Base-by-base conservation (phyloP, 176 grass and related monocot genomes). In the Themeda triandra region DNA sequence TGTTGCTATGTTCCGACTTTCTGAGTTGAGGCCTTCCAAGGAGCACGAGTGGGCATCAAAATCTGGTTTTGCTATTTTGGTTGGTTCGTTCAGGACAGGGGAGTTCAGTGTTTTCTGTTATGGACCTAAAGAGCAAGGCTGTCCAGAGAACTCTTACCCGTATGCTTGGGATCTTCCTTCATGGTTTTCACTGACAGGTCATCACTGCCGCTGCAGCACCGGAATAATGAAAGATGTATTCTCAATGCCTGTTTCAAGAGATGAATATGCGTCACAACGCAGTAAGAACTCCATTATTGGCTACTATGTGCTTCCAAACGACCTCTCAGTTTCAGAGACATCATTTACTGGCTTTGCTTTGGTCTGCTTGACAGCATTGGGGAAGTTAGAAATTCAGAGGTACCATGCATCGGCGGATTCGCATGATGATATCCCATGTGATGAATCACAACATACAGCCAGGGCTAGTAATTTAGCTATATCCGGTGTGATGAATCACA, bases 361-460 rank as follows among this genome's bases (percentile, higher is more conserved):
- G 78, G 88, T 98, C 41, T 88, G 87, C 21, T 64, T 98, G 66
- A 92, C 73, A 71, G 83, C 84, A 58, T 72, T 36, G 24, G 91
- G 96, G 64, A 98, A 77, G 65, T 85, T 98, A 86, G 91, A 95
- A 76, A 86, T 98, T 86, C 93, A 92, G 87, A 86, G 45, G 62
- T 98, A 95, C 51, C 14, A 28, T 53, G 73, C 67, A 48, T 88
- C 75, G 45, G 21, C 30, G 29, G 80, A 86, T 80, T 46, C 86
- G 37, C 29, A 29, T 67, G 71, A 84, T 69, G 56, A 79, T 44
- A 77, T 77, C 51, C 44, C 63, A 27, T 84, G 81, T 77, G 74
- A 40, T 69, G 80, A 87, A 85, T 60, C 63, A 85, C 76, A 91
- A 62, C 83, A 90, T 73, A 69, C 64, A 71, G 66, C 73, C 46